A percentile compares a stretch with the other conserved stretches of the same genome.
Evolutionary conservation across 192 early-diverging fungal genomes (phyloP).

Genomic region (Umbelopsis isabellina): DNA sequence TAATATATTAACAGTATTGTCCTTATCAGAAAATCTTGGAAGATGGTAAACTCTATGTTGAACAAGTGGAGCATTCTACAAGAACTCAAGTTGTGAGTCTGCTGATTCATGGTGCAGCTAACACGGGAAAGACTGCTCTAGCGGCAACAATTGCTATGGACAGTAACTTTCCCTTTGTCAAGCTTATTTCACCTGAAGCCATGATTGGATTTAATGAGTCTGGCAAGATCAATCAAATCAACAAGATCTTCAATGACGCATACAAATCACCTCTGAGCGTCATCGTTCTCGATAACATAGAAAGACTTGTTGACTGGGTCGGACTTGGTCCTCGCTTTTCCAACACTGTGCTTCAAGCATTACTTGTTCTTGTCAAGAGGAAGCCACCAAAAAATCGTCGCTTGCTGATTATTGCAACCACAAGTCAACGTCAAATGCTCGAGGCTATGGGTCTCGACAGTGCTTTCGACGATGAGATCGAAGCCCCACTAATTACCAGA

Average conservation of each 20-base stretch:
- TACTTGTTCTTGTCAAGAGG: slow-evolving; percentile 92
- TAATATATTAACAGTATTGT: neutral
- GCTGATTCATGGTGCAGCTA: slow-evolving; percentile 85
- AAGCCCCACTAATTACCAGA: slow-evolving; percentile 77
- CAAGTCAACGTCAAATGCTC: slow-evolving; percentile 78
- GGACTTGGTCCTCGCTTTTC: slow-evolving; percentile 95
- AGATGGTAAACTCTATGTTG: slow-evolving; percentile 64
- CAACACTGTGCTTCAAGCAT: slow-evolving; percentile 88
- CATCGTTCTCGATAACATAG: slow-evolving; percentile 93
- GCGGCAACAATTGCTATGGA: slow-evolving; percentile 93
- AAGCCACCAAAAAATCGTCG: slow-evolving; percentile 82
- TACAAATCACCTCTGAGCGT: slow-evolving; percentile 95
- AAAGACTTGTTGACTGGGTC: slow-evolving; percentile 93
- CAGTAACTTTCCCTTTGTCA: slow-evolving; percentile 95
- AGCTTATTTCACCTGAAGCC: slow-evolving; percentile 92
- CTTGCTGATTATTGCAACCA: slow-evolving; percentile 92
- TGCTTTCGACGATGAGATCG: slow-evolving; percentile 83
- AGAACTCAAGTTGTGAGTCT: slow-evolving; percentile 92
- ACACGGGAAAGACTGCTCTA: slow-evolving; percentile 93
- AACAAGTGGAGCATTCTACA: slow-evolving; percentile 76
- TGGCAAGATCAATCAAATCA: slow-evolving; percentile 85
- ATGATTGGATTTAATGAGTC: slow-evolving; percentile 92
- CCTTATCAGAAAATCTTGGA: slow-evolving; percentile 65
- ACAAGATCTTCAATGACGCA: slow-evolving; percentile 95
- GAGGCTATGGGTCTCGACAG: slow-evolving; percentile 87